Percentiles rank a stretch among this genome's conserved stretches.
phyloP scores from a whole-genome alignment of 2,329 filamentous ascomycete genomes.

The Alternaria dauci region DNA sequence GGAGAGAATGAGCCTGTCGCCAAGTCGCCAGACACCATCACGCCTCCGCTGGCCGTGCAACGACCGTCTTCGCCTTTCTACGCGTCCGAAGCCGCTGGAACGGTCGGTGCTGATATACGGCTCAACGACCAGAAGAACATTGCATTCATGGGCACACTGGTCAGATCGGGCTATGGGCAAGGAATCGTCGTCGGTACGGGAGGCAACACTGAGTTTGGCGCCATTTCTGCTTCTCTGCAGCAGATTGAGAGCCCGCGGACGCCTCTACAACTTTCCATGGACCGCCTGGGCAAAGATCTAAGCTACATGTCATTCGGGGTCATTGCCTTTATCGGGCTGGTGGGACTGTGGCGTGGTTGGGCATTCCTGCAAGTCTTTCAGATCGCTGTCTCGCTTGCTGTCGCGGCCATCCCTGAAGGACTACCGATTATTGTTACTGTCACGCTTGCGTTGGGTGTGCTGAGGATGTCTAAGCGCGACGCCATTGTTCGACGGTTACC shows the following conservation, averaged over 20 bases:
- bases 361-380: constrained; percentile 93
- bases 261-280: constrained; percentile 94
- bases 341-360: constrained; percentile 91
- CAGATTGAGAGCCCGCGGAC: constrained; percentile 96
- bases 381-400: constrained; percentile 94
- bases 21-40: constrained; percentile 73
- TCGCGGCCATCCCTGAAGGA: constrained; percentile 95
- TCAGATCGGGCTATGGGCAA: constrained; percentile 93
- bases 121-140: constrained; percentile 85
- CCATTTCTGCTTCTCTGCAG: constrained; percentile 91
- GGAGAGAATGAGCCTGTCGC: constrained; percentile 94
- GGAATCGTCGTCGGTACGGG: constrained; percentile 98
- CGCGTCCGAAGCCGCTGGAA: constrained; percentile 65
- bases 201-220: constrained; percentile 91
- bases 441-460: constrained; percentile 89
- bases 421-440: constrained; percentile 98
- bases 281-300: constrained; percentile 92
- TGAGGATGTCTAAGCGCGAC: constrained; percentile 94
- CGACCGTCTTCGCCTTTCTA: constrained; percentile 65
- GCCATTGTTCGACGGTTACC: constrained; percentile 96
- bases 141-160: constrained; percentile 96
- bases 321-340: constrained; percentile 89
- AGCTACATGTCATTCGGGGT: constrained; percentile 97
- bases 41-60: constrained; percentile 49
- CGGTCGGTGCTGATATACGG: constrained; percentile 70